Base-by-base conservation (phyloP, 345 rosid genomes). In the Hirschfeldia incana region DNA sequence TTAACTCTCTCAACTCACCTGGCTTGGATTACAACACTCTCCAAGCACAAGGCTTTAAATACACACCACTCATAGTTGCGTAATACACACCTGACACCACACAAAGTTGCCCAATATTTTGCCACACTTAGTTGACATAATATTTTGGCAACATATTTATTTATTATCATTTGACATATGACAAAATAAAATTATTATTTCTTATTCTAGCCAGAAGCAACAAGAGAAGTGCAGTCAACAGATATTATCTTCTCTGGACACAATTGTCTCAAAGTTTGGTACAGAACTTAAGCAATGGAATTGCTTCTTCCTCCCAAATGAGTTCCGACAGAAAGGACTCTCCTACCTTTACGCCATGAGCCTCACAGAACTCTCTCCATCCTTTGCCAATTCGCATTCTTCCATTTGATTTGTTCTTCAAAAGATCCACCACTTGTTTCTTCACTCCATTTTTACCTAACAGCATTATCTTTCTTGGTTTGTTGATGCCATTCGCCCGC, bases 271-370 rank as follows among this genome's bases (percentile, higher is more conserved):
- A 79, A 67, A 11, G n/a, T 67, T 75, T 70, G 16, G 57, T 28
- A 73, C 64, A 58, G 63, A 80, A 75, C 65, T 65, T 75, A 55
- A 80, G 72, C 42, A 75, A 53, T 0, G 73, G 83, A 75, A 58
- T 65, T 51, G 46, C 44, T 29, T 80, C 75, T 10, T 67, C 42
- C 1, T 46, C 63, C 69, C 76, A 26, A 33, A 75, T 26, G 30
- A 80, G 70, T 70, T 80, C 80, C 79, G 70, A 64, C 62, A 69
- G 62, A 70, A 80, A 80, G 3, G 83, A 28, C 6, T 75, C 58
- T 17, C 2, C 13, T 55, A 69, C 15, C 69, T 64, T 64, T 13
- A 80, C 33, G 4, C 63, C 83, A 29, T 80, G 66, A 70, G 73
- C 76, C 11, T 70, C 27, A 69, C 72, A 75, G 44, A 75, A 80